Evolutionary conservation across 208 protist genomes (phyloP).

Genomic region (Leishmania amazonensis): DNA sequence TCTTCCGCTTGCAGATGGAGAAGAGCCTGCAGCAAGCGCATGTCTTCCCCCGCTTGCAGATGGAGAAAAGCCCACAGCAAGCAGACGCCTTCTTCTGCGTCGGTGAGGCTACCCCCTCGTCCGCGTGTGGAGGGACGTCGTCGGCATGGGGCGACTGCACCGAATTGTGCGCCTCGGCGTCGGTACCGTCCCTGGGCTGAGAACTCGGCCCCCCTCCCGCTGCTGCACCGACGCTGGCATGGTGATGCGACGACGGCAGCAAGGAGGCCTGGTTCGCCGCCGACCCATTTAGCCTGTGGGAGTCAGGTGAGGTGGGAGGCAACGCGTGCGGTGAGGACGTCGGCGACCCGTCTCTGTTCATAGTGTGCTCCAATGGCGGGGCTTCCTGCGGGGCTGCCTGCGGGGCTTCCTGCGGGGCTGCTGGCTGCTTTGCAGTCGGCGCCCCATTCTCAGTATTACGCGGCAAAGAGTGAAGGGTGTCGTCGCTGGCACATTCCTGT

Average conservation of each 20-base stretch:
- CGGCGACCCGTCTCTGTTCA: not conserved
- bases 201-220: not conserved
- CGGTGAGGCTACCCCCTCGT: not conserved
- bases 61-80: conserved; percentile 8
- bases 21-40: not conserved
- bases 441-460: not conserved
- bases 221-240: not conserved
- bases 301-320: conserved; percentile 3
- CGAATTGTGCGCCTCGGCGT: not conserved
- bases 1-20: not conserved
- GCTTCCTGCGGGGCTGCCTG: not conserved
- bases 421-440: not conserved
- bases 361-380: not conserved
- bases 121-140: not conserved
- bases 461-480: not conserved
- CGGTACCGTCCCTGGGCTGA: not conserved
- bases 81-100: conserved; percentile 6
- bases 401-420: too few species aligned
- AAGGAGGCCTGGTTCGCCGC: not conserved
- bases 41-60: not conserved
- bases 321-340: not conserved
- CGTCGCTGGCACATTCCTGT: not conserved
- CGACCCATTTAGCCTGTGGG: not conserved
- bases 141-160: not conserved
- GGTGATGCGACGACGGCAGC: conserved; percentile 1